Conservation (phyloP, 192 early-diverging fungal species). For the Coemansia sp. region DNA sequence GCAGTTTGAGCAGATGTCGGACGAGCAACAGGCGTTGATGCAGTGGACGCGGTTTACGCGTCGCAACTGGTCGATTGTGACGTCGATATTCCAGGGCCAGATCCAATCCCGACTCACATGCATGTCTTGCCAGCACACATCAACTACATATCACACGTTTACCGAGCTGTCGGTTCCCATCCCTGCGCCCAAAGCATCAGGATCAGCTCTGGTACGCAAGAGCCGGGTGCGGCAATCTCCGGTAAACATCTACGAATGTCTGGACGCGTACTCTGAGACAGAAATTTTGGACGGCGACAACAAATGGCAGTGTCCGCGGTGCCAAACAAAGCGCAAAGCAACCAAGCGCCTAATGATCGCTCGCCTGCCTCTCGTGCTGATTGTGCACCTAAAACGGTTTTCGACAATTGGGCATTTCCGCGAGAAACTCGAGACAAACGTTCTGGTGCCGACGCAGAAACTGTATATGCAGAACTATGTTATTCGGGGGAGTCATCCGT, state of each 20-base stretch:
- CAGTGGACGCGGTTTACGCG: slow-evolving; percentile 76
- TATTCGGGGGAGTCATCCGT: slow-evolving; percentile 3
- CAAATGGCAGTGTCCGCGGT: slow-evolving; percentile 86
- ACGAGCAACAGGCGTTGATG: slow-evolving; percentile 58
- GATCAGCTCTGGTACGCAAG: neutral
- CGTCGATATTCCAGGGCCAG: slow-evolving; percentile 87
- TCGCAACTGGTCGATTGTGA: slow-evolving; percentile 80
- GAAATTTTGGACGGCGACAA: slow-evolving; percentile 91
- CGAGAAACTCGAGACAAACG: slow-evolving; percentile 86
- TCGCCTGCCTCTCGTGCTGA: slow-evolving; percentile 78
- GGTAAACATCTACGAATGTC: slow-evolving; percentile 72
- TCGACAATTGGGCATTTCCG: slow-evolving; percentile 89
- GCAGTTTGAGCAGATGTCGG: slow-evolving; percentile 70
- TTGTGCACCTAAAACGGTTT: slow-evolving; percentile 94
- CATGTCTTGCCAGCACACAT: slow-evolving; percentile 39
- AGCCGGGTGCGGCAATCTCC: slow-evolving; percentile 6
- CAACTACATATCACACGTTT: slow-evolving; percentile 81
- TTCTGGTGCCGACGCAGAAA: slow-evolving; percentile 75
- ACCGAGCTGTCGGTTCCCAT: slow-evolving; percentile 94
- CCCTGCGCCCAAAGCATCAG: neutral
- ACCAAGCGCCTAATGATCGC: slow-evolving; percentile 79
- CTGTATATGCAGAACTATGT: slow-evolving; percentile 62
- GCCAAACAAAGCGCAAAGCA: slow-evolving; percentile 71
- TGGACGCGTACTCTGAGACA: slow-evolving; percentile 79
- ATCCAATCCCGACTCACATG: slow-evolving; percentile 49